A percentile compares a stretch with the other conserved stretches of the same genome.
These are phyloP conservation scores for Rhipidocladum racemiflorum DNA, from an alignment of 176 grass and related monocot genomes.

Conservation along the genomic window DNA sequence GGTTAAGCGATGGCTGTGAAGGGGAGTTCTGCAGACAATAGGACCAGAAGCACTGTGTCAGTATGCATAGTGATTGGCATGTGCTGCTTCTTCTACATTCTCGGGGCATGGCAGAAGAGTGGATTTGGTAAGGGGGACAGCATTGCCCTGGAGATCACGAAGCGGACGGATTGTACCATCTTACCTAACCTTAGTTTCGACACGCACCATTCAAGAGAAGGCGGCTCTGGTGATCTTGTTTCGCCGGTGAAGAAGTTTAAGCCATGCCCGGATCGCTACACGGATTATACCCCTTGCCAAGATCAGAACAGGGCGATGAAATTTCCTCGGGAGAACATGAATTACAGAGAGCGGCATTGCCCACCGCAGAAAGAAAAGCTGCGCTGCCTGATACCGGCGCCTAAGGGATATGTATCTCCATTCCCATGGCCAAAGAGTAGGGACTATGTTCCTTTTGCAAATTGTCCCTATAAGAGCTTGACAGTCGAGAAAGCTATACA, in stretches of 20 bases:
- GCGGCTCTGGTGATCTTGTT: constrained; percentile 20
- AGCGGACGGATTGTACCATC: constrained; percentile 77
- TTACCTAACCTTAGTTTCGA: constrained; percentile 74
- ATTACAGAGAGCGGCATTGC: constrained; percentile 90
- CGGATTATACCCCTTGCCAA: constrained; percentile 84
- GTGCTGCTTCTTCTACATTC: constrained; percentile 94
- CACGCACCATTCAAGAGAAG: constrained; percentile 51
- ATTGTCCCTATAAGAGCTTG: constrained; percentile 92
- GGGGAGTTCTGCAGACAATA: constrained; percentile 52
- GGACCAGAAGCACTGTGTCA: constrained; percentile 65
- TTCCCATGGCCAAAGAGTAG: constrained; percentile 93
- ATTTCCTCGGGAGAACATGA: constrained; percentile 88
- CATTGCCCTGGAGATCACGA: constrained; percentile 84
- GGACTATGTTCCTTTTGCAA: constrained; percentile 85
- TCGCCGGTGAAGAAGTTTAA: constrained; percentile 60
- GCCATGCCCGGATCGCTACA: constrained; percentile 53
- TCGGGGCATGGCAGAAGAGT: constrained; percentile 91
- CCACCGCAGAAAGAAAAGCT: constrained; percentile 74
- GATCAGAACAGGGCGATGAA: constrained; percentile 86
- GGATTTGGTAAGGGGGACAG: constrained; percentile 92
- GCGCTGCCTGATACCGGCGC: constrained; percentile 72
- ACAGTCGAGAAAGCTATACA: constrained; percentile 95
- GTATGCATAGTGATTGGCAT: constrained; percentile 75
- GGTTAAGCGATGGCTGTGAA: constrained; percentile 64
- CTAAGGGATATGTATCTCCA: constrained; percentile 76